These are phyloP conservation scores for Pythium folliculosum DNA, from an alignment of 352 stramenopile species.

Conservation along the genomic window DNA sequence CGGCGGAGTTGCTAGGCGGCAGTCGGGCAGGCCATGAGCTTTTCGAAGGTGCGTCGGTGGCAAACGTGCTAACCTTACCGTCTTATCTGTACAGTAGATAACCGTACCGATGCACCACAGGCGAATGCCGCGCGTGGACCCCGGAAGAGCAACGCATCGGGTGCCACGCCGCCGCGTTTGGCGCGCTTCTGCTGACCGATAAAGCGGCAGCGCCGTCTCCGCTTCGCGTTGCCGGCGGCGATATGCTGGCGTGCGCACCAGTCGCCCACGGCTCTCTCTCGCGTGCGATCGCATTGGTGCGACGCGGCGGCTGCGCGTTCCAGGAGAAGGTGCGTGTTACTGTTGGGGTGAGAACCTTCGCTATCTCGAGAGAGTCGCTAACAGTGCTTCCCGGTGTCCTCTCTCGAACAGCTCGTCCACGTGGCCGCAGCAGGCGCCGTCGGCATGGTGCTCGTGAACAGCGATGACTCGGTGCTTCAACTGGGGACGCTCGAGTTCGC, in stretches of 20 bases:
- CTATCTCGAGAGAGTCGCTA: background rate
- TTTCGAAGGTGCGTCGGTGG: no score
- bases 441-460: slow-evolving; percentile 27
- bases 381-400: background rate
- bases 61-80: no score
- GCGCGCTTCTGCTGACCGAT: slow-evolving; percentile 11
- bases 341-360: background rate
- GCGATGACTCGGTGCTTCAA: slow-evolving; percentile 19
- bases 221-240: background rate
- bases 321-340: slow-evolving; percentile 22
- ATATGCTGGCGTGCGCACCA: background rate
- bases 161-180: slow-evolving; percentile 21
- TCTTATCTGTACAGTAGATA: background rate
- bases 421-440: slow-evolving; percentile 9
- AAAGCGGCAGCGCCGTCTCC: background rate
- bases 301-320: slow-evolving; percentile 21
- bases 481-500: slow-evolving; percentile 21
- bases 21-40: background rate
- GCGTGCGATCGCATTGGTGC: slow-evolving; percentile 16
- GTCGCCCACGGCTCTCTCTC: background rate
- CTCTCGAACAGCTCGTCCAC: slow-evolving; percentile 15
- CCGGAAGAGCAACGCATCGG: background rate
- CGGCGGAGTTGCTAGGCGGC: background rate
- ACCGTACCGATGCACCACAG: background rate
- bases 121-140: slow-evolving; percentile 3